Conservation (phyloP, 129 eudicot species). For the Escallonia herrerae region DNA sequence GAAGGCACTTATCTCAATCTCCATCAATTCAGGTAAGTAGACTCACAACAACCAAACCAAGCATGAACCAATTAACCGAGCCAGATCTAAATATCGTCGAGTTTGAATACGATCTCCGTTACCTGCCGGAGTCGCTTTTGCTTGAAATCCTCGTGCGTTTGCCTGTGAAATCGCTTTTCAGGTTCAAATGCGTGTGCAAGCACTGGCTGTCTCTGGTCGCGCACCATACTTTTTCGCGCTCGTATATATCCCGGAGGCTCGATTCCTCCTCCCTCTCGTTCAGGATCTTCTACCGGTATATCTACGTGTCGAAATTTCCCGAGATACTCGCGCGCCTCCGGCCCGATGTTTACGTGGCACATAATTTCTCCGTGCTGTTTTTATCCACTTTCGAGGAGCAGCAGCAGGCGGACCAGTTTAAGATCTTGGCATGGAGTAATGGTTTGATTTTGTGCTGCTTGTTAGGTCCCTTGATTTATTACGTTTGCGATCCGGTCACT, state of each 20-base stretch:
- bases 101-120: constrained; percentile 24
- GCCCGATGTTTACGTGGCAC: constrained; percentile 34
- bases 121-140: constrained; percentile 31
- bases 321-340: constrained; percentile 38
- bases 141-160: constrained; percentile 35
- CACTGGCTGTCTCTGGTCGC: constrained; percentile 39
- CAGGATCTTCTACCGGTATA: constrained; percentile 38
- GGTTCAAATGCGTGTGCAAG: constrained; percentile 41
- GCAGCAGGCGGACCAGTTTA: constrained; percentile 43
- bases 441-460: constrained; percentile 44
- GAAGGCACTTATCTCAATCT: constrained; percentile 7
- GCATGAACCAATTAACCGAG: constrained; percentile 1
- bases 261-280: constrained; percentile 1
- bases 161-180: constrained; percentile 39
- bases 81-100: constrained; percentile 18
- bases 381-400: constrained; percentile 46
- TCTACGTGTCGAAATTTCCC: constrained; percentile 33
- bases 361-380: constrained; percentile 33
- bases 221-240: constrained; percentile 28
- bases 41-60: background rate
- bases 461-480: constrained; percentile 41
- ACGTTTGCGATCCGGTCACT: constrained; percentile 52
- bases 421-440: constrained; percentile 37
- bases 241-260: constrained; percentile 16
- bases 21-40: constrained; percentile 5